Evolutionary conservation across 169 alveolate genomes (phyloP).

Genomic region (Theileria parva): DNA sequence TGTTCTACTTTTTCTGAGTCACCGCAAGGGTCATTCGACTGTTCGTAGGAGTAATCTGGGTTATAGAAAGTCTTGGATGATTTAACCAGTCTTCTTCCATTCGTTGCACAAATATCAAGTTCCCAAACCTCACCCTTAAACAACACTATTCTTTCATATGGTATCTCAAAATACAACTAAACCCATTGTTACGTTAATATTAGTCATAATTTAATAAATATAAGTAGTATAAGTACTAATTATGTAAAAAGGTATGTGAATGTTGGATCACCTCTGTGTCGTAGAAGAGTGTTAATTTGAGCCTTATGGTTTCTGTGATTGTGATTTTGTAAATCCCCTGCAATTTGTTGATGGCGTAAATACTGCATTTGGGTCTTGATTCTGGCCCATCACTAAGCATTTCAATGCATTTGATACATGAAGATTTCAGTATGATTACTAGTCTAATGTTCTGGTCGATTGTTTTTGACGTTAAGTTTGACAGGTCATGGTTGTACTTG

Average conservation of each 20-base stretch:
- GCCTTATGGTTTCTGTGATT: slow-evolving; percentile 21
- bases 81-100: slow-evolving; percentile 23
- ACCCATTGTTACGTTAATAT: neutral
- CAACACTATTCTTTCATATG: slow-evolving; percentile 14
- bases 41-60: neutral
- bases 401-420: neutral
- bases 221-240: no score
- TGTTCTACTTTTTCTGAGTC: neutral
- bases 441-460: neutral
- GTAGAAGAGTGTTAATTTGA: slow-evolving; percentile 19
- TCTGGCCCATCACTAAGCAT: neutral
- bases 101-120: slow-evolving; percentile 44
- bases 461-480: neutral
- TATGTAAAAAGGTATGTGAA: no score
- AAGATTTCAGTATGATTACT: neutral
- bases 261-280: slow-evolving; percentile 35
- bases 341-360: neutral
- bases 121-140: slow-evolving; percentile 44
- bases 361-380: neutral
- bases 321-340: slow-evolving; percentile 47
- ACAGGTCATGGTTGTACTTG: slow-evolving; percentile 7
- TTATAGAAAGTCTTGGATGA: neutral
- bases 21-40: neutral
- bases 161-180: neutral
- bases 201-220: neutral